These are phyloP conservation scores for Metarhizium rileyi DNA, from an alignment of 2,329 filamentous ascomycete species.

Conservation along the genomic window DNA sequence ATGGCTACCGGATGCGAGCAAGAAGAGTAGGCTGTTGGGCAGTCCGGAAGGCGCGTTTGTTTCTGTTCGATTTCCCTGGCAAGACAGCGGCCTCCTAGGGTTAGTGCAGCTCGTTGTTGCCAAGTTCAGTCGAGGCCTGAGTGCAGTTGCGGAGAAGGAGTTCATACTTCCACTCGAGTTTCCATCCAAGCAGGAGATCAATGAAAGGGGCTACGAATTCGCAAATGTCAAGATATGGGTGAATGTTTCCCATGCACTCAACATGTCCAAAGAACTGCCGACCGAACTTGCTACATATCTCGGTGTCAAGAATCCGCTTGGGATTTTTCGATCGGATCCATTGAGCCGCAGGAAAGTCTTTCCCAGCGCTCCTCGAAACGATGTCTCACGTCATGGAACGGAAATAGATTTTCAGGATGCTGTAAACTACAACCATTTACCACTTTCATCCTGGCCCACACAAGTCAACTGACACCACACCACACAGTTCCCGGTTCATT, in stretches of 20 bases:
- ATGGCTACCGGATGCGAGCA: slow-evolving; percentile 58
- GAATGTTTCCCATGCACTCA: slow-evolving; percentile 44
- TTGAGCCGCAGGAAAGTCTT: slow-evolving; percentile 46
- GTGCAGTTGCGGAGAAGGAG: slow-evolving; percentile 48
- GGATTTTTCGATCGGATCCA: slow-evolving; percentile 59
- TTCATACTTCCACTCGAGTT: slow-evolving; percentile 57
- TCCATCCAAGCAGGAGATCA: slow-evolving; percentile 47
- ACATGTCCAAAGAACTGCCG: slow-evolving; percentile 49
- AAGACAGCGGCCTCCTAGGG: slow-evolving; percentile 38
- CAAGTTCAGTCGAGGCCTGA: slow-evolving; percentile 39
- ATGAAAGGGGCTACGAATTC: slow-evolving; percentile 46
- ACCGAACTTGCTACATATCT: slow-evolving; percentile 54
- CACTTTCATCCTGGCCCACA: background rate
- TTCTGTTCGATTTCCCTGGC: slow-evolving; percentile 57
- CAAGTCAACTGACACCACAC: no score
- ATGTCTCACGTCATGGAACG: slow-evolving; percentile 53
- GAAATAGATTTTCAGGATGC: slow-evolving; percentile 61
- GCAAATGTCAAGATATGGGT: slow-evolving; percentile 58
- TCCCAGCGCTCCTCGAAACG: slow-evolving; percentile 47
- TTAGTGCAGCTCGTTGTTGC: slow-evolving; percentile 34
- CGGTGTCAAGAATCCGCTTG: slow-evolving; percentile 55
- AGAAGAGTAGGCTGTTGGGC: slow-evolving; percentile 40
- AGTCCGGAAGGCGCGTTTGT: slow-evolving; percentile 48
- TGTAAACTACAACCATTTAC: slow-evolving; percentile 34
- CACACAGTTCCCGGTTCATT: slow-evolving; percentile 62